Evolutionary conservation across 2,329 filamentous ascomycete species (phyloP).

Genomic region (Graphilbum fragrans): DNA sequence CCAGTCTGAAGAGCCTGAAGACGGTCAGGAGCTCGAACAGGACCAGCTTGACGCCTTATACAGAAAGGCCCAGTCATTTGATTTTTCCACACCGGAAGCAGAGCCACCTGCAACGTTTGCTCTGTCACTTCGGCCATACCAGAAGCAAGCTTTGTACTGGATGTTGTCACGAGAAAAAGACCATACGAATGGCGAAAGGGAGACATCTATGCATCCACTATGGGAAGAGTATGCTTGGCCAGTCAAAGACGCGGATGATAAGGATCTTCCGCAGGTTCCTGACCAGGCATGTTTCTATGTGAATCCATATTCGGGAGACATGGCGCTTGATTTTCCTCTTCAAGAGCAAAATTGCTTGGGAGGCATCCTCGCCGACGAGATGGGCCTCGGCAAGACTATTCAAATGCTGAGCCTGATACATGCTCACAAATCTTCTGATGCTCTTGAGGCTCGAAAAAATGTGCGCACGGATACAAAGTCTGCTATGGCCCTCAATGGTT

Average conservation of each 20-base stretch:
- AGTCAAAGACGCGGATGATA: conserved; percentile 72
- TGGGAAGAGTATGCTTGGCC: conserved; percentile 98
- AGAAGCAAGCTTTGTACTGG: conserved; percentile 92
- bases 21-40: conserved; percentile 84
- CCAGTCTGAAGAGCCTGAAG: conserved; percentile 57
- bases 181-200: conserved; percentile 31
- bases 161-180: conserved; percentile 91
- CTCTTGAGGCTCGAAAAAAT: conserved; percentile 24
- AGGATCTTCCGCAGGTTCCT: conserved; percentile 53
- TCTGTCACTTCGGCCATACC: conserved; percentile 79
- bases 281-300: conserved; percentile 74
- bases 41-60: conserved; percentile 91
- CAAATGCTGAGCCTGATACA: conserved; percentile 95
- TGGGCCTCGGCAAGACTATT: conserved; percentile 97
- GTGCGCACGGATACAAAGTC: not conserved
- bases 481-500: conserved; percentile 36
- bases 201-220: conserved; percentile 84
- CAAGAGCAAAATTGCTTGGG: conserved; percentile 93
- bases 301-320: conserved; percentile 91
- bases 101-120: conserved; percentile 73
- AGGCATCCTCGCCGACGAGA: conserved; percentile 88
- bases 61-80: conserved; percentile 91
- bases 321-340: conserved; percentile 80
- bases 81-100: conserved; percentile 81
- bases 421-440: conserved; percentile 55